Percentiles rank a stretch among this genome's conserved stretches.
Evolutionary conservation across 2,329 filamentous ascomycete genomes (phyloP).

Genomic region (Huntiella savannae): DNA sequence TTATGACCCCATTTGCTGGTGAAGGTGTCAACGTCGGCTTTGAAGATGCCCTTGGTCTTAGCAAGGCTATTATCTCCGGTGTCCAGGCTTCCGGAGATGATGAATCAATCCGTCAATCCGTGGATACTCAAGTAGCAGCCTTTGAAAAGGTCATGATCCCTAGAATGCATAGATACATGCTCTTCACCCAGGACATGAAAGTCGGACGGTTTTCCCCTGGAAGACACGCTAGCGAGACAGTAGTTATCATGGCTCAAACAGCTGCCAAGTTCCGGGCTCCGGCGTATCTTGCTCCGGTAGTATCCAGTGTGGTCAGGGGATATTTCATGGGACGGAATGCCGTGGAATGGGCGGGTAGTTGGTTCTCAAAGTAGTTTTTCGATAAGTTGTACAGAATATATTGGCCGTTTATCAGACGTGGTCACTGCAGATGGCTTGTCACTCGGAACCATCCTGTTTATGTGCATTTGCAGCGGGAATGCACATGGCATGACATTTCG

Average conservation of each 20-base stretch:
- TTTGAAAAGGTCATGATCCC: conserved; percentile 23
- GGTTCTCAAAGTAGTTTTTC: no score
- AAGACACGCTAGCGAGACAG: not conserved
- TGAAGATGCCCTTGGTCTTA: conserved; percentile 32
- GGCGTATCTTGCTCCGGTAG: conserved; percentile 24
- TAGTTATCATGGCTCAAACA: not conserved
- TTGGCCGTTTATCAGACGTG: no score
- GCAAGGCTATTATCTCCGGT: conserved; percentile 21
- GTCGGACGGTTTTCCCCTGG: conserved; percentile 14
- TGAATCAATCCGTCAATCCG: not conserved
- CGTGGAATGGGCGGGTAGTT: not conserved
- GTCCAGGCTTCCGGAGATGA: not conserved
- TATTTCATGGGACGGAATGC: not conserved
- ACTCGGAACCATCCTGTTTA: no score
- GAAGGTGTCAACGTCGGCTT: conserved; percentile 41
- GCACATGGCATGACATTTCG: no score
- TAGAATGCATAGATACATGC: conserved; percentile 15
- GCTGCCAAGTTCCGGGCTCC: conserved; percentile 20
- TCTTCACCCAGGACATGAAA: conserved; percentile 26
- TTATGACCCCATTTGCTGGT: conserved; percentile 39
- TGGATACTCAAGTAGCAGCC: conserved; percentile 19
- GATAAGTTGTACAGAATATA: no score
- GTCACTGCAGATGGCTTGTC: no score
- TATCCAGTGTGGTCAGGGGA: not conserved
- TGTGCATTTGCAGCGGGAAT: no score